Evolutionary conservation across 495 filamentous ascomycete species (phyloP).

Genomic region (Evansstolkia leycettana): DNA sequence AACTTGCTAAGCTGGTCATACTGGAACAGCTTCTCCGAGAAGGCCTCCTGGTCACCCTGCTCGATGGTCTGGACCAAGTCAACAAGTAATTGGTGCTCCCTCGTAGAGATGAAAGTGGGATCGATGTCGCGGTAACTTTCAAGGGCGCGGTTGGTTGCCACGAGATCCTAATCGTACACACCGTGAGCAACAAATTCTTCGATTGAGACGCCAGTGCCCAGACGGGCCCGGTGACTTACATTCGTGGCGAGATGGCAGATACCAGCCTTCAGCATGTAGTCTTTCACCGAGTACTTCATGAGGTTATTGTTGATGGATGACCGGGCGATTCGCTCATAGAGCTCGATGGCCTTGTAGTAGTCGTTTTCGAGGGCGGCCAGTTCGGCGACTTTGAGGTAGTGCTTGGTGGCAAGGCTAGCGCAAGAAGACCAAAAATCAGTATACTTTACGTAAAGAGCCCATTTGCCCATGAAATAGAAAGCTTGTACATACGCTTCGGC

Average conservation of each 20-base stretch:
- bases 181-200: no score
- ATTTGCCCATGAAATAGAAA: neutral
- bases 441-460: no score
- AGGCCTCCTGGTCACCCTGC: slow-evolving; percentile 61
- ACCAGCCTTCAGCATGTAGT: slow-evolving; percentile 84
- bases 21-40: slow-evolving; percentile 74
- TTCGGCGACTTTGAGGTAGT: slow-evolving; percentile 80
- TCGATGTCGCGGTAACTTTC: slow-evolving; percentile 76
- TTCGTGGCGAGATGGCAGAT: slow-evolving; percentile 68
- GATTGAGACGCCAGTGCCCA: neutral
- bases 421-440: slow-evolving; percentile 1
- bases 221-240: slow-evolving; percentile 20
- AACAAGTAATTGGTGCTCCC: slow-evolving; percentile 67
- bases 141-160: slow-evolving; percentile 63
- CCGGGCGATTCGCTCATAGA: slow-evolving; percentile 70
- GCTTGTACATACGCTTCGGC: slow-evolving; percentile 59
- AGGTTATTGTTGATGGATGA: slow-evolving; percentile 61
- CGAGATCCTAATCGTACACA: slow-evolving; percentile 40
- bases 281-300: slow-evolving; percentile 86
- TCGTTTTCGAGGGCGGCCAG: slow-evolving; percentile 66
- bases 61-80: slow-evolving; percentile 64
- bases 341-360: slow-evolving; percentile 67
- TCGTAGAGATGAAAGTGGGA: slow-evolving; percentile 54
- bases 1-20: slow-evolving; percentile 83
- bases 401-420: slow-evolving; percentile 71